Evolutionary conservation across 2,329 filamentous ascomycete genomes (phyloP).

Genomic region (Neofusicoccum cordaticola): DNA sequence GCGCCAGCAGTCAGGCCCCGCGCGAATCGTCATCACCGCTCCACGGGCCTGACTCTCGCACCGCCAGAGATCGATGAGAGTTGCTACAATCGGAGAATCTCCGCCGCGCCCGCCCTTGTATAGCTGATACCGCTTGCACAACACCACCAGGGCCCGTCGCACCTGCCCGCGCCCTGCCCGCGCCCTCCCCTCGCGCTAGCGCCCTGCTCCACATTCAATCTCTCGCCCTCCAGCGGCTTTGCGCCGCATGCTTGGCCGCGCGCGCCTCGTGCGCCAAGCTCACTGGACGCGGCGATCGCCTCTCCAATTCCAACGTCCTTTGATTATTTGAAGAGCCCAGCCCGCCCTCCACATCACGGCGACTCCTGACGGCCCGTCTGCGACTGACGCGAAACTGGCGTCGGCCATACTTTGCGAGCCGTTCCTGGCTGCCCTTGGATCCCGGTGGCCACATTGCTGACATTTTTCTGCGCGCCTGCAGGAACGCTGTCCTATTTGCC

Average conservation of each 20-base stretch:
- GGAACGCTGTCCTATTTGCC: conserved; percentile 2
- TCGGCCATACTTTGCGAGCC: neutral
- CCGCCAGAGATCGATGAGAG: conserved; percentile 4
- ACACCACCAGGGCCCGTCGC: neutral
- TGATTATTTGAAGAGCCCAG: neutral
- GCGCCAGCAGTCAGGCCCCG: conserved; percentile 7
- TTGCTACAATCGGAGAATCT: neutral
- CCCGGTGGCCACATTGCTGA: neutral
- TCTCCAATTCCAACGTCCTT: conserved; percentile 4
- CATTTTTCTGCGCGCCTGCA: neutral
- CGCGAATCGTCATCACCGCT: conserved; percentile 2
- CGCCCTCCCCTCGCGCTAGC: neutral
- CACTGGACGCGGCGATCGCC: neutral
- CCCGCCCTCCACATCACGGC: neutral
- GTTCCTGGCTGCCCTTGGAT: neutral
- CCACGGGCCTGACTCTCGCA: conserved; percentile 11
- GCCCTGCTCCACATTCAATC: neutral
- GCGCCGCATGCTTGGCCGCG: conserved; percentile 1
- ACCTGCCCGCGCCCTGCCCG: neutral
- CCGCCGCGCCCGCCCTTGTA: neutral
- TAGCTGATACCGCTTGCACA: conserved; percentile 1
- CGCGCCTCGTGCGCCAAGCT: conserved; percentile 9
- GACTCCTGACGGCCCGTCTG: neutral
- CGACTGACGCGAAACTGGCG: neutral
- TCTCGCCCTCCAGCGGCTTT: neutral